These are phyloP conservation scores for Trametes polyzona DNA, from an alignment of 1,284 basidiomycete species.

Conservation along the genomic window DNA sequence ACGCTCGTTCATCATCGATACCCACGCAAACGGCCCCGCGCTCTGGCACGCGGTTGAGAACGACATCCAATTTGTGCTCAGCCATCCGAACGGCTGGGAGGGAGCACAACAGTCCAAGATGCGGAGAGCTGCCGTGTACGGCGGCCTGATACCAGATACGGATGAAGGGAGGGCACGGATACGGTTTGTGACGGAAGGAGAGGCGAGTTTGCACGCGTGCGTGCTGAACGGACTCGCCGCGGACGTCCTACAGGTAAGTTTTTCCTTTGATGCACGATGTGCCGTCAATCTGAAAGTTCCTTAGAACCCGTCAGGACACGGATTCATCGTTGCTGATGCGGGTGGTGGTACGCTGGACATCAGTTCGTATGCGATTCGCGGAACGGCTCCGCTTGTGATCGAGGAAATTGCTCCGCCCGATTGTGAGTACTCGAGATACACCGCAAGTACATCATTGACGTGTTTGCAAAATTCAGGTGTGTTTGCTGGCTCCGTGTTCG, in stretches of 20 bases:
- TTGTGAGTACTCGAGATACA: conserved; percentile 48
- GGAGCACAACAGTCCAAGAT: conserved; percentile 79
- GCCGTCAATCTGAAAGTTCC: background rate
- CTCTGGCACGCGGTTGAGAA: conserved; percentile 70
- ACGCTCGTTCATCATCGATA: conserved; percentile 71
- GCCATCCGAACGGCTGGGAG: conserved; percentile 83
- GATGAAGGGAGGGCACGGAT: conserved; percentile 71
- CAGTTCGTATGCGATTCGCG: conserved; percentile 73
- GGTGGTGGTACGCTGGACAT: conserved; percentile 82
- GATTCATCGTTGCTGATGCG: conserved; percentile 78
- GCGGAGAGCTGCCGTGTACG: conserved; percentile 69
- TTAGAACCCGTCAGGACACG: conserved; percentile 70
- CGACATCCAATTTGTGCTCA: conserved; percentile 71
- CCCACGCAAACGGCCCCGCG: conserved; percentile 66
- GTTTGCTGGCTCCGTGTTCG: conserved; percentile 82
- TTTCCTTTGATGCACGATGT: background rate
- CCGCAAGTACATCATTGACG: conserved; percentile 5
- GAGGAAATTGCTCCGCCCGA: conserved; percentile 82
- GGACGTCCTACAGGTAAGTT: conserved; percentile 69
- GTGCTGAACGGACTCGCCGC: conserved; percentile 73
- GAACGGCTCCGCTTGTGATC: conserved; percentile 68
- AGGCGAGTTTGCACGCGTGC: conserved; percentile 79
- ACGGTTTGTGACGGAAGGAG: conserved; percentile 79
- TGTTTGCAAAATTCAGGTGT: conserved; percentile 48
- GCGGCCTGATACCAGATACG: conserved; percentile 69